A percentile compares a stretch with the other conserved stretches of the same genome.
These are phyloP conservation scores for Cystobasidium tubakii DNA, from an alignment of 768 basidiomycete genomes.

Conservation along the genomic window DNA sequence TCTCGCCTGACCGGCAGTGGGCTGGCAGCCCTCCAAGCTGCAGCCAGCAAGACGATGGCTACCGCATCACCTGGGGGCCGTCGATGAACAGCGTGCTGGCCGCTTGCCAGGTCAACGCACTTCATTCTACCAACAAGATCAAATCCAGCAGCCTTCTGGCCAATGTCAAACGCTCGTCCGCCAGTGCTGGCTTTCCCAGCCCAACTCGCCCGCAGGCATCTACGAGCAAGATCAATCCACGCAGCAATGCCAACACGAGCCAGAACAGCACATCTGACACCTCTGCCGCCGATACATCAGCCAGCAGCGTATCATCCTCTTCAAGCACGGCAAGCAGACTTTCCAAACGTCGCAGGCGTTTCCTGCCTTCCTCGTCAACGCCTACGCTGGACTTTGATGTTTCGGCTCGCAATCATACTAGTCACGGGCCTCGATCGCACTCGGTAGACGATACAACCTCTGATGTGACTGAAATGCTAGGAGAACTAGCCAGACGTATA, in stretches of 20 bases:
- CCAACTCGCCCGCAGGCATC: constrained; percentile 5
- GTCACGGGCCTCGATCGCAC: not conserved
- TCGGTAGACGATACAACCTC: constrained; percentile 4
- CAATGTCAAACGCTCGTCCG: constrained; percentile 23
- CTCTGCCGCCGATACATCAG: not conserved
- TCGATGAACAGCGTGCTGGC: constrained; percentile 20
- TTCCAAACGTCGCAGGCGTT: constrained; percentile 23
- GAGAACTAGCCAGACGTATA: not conserved
- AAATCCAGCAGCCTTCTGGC: not conserved
- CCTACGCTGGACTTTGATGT: not conserved
- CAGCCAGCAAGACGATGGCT: constrained; percentile 25
- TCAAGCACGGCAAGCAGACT: constrained; percentile 1
- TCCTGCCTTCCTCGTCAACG: not conserved
- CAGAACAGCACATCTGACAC: not conserved
- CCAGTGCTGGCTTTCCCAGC: constrained; percentile 17
- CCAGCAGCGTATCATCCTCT: not conserved
- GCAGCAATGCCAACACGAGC: constrained; percentile 13
- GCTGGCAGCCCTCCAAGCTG: constrained; percentile 11
- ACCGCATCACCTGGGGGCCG: constrained; percentile 35
- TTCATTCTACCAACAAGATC: not conserved
- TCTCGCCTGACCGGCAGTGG: constrained; percentile 9
- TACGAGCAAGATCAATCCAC: not conserved
- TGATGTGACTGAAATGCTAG: constrained; percentile 17
- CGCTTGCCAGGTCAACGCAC: not conserved
- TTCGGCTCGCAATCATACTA: constrained; percentile 10